Conservation (phyloP, 371 early-diverging fungal species). For the Saksenaea vasiformis region DNA sequence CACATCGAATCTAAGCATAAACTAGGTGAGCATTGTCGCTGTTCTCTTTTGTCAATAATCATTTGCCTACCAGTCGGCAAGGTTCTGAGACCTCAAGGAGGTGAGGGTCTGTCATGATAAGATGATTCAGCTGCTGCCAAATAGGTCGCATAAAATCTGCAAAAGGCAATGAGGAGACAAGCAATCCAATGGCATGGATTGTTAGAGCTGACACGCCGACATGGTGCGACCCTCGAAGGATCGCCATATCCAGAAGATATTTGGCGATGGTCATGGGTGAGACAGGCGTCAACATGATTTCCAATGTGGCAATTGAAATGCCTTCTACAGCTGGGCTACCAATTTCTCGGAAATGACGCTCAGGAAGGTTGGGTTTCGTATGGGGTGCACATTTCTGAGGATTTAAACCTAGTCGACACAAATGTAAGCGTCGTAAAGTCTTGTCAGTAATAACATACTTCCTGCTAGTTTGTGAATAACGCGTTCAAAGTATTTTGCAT, state of each 20-base stretch:
- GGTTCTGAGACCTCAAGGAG: conserved; percentile 52
- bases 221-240: conserved; percentile 48
- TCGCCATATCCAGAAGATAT: conserved; percentile 44
- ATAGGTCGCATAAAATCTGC: conserved; percentile 46
- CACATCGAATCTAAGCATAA: conserved; percentile 44
- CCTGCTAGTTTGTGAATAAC: conserved; percentile 58
- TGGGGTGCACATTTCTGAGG: conserved; percentile 62
- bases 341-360: conserved; percentile 79
- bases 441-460: conserved; percentile 33
- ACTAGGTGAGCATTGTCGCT: too few species aligned
- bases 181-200: conserved; percentile 48
- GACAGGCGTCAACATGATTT: conserved; percentile 61
- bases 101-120: conserved; percentile 44
- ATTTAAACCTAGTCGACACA: conserved; percentile 38
- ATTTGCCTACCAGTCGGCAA: conserved; percentile 46
- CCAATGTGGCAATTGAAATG: conserved; percentile 67
- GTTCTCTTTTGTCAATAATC: too few species aligned
- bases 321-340: conserved; percentile 74
- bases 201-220: conserved; percentile 46
- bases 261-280: conserved; percentile 43
- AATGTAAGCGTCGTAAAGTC: conserved; percentile 13
- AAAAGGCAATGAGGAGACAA: conserved; percentile 46
- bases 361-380: conserved; percentile 60
- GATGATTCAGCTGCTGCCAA: conserved; percentile 43
- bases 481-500: conserved; percentile 57